Base-by-base conservation (phyloP, 176 grass and related monocot species). In the Musa beccarii region DNA sequence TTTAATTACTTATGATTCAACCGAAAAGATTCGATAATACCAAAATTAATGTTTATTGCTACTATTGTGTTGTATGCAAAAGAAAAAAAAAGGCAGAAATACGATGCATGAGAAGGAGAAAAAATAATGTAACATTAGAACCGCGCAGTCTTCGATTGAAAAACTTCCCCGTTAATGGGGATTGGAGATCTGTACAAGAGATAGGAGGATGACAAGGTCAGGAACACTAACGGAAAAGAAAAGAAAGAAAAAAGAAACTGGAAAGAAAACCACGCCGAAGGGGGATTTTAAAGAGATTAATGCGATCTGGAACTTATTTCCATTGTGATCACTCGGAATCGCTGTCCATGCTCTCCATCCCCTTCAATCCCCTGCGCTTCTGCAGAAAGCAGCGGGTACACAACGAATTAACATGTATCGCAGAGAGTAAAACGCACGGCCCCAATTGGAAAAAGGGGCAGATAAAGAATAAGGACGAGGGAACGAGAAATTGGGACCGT, bases 271-370 rank as follows among this genome's bases (percentile, higher is more conserved):
- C 17, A 61, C 7, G 57, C 16, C 57, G n/a, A 19, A 15, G n/a
- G 7, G 16, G 55, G 57, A 15, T 43, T 2, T 43, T 43, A 6
- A 43, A 43, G 34, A 43, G 34, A 43, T 43, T 43, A 6, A 43
- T 43, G 34, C 17, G n/a, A 61, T 61, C 57, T 6, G 7, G 55
- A 57, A 61, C 13, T 43, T 43, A 19, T 23, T 26, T 23, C 19
- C 61, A 43, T 6, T 43, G 14, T 17, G 7, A 71, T 84, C 81
- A 94, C 24, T 93, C 87, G 11, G 91, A 87, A 66, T 86, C 83
- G 63, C 87, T 87, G 52, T 89, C 91, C 88, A 94, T 80, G 88
- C 78, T 94, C 73, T 90, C 91, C 87, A 94, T 84, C 19, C 85
- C 91, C 77, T 88, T 88, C 61, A 94, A 79, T 9, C 91, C 91